Evolutionary conservation across 768 basidiomycete species (phyloP).

Genomic region (Suillus subluteus): DNA sequence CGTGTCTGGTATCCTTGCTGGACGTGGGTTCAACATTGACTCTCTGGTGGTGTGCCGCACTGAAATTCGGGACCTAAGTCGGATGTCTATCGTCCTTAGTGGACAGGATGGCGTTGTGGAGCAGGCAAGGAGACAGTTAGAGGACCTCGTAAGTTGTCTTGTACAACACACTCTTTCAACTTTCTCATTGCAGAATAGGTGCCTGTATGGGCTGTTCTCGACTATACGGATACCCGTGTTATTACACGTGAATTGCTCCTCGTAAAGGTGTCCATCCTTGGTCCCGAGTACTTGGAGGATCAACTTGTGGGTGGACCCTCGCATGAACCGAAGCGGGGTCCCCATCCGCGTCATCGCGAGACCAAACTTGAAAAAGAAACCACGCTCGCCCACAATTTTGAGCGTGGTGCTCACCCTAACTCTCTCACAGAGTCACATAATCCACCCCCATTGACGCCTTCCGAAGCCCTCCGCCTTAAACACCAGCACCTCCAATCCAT

Average conservation of each 20-base stretch:
- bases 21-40: constrained; percentile 97
- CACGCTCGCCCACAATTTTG: constrained; percentile 76
- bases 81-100: constrained; percentile 96
- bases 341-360: constrained; percentile 29
- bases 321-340: constrained; percentile 65
- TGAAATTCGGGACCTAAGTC: constrained; percentile 93
- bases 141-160: constrained; percentile 78
- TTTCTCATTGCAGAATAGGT: constrained; percentile 56
- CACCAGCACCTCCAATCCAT: constrained; percentile 91
- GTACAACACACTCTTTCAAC: background rate
- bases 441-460: constrained; percentile 57
- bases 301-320: constrained; percentile 87
- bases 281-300: constrained; percentile 94
- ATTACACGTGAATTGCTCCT: constrained; percentile 94
- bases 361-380: constrained; percentile 74
- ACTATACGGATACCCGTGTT: constrained; percentile 93
- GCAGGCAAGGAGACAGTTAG: constrained; percentile 93
- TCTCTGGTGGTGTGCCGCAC: constrained; percentile 98
- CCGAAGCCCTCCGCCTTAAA: constrained; percentile 86
- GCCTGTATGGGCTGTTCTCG: constrained; percentile 98
- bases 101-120: constrained; percentile 99
- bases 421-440: constrained; percentile 20
- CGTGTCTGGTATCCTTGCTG: constrained; percentile 96
- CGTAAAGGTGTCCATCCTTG: constrained; percentile 95
- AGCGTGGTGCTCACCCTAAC: constrained; percentile 54